These are phyloP conservation scores for Xylariomycetidae sp. DNA, from an alignment of 2,329 filamentous ascomycete species.

Conservation along the genomic window DNA sequence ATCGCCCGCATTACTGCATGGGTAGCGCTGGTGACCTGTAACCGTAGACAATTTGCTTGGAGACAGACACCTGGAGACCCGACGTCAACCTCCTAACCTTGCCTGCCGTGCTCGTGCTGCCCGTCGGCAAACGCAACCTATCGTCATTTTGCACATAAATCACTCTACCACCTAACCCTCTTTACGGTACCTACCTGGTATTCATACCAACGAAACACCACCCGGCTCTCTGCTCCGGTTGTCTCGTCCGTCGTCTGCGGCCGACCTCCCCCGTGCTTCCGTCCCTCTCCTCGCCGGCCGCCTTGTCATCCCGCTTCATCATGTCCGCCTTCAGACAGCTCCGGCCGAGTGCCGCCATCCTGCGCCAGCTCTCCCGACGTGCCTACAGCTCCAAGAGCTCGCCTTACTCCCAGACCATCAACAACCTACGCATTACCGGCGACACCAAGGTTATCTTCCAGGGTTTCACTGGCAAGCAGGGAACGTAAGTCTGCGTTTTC, in stretches of 20 bases:
- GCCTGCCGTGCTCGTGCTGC: no score
- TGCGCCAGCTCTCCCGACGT: constrained; percentile 60
- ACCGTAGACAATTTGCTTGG: no score
- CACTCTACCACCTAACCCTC: no score
- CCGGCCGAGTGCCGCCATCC: constrained; percentile 62
- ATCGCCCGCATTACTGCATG: no score
- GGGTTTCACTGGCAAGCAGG: constrained; percentile 95
- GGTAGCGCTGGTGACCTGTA: no score
- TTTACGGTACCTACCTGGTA: no score
- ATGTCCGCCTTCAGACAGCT: constrained; percentile 83
- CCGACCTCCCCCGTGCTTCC: constrained; percentile 8
- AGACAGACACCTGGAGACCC: no score
- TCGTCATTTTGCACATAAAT: no score
- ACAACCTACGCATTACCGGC: constrained; percentile 87
- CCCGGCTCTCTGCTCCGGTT: no score
- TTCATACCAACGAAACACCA: no score
- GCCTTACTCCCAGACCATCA: constrained; percentile 65
- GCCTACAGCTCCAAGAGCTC: constrained; percentile 67
- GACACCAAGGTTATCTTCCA: constrained; percentile 96
- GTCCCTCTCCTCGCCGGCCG: not conserved
- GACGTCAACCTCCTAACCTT: no score
- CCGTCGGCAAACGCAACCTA: no score
- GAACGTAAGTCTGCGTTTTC: constrained; percentile 60
- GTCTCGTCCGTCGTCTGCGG: constrained; percentile 8
- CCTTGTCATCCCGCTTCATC: constrained; percentile 2